Base-by-base conservation (phyloP, 306 rosid genomes). In the Alnus rubra region DNA sequence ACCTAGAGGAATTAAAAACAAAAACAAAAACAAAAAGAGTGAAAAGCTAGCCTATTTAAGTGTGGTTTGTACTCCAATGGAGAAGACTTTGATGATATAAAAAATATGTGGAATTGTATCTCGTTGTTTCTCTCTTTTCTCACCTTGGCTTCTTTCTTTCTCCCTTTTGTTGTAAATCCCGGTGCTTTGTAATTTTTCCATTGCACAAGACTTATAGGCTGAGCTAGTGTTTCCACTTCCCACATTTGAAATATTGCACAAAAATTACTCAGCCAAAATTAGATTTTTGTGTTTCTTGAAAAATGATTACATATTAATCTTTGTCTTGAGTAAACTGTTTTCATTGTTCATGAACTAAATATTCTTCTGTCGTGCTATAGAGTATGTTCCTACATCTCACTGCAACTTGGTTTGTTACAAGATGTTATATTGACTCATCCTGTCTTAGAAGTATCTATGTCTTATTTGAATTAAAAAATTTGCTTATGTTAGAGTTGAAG, bases 381-480 rank as follows among this genome's bases (percentile, higher is more conserved):
- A 62, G 49, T 80, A 72, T 71, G 42, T 69, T 50, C 23, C 33
- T 33, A n/a, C 4, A 56, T 74, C 78, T 4, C 78, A 78, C 71
- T 51, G 69, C 78, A 19, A 23, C 72, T 72, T 73, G 48, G 50
- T 54, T 70, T 87, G 44, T 83, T 42, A 58, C 90, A 95, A 98
- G 86, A 95, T 95, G 98, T 95, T 95, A 91, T 67, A n/a, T 67
- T 64, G 97, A 91, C 8, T 86, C 98, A 64, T 78, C 86, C 83
- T 81, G 76, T 78, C 76, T 69, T 35, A 13, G 28, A 23, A 31
- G 2, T 64, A 44, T 82, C 80, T 74, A 73, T 86, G 85, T 71
- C 86, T 87, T 80, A 35, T 76, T 49, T 82, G 72, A 76, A 77
- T 50, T 37, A 19, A 53, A 69, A 79, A 81, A 80, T 72, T 65